These are phyloP conservation scores for Forsythia suspensa DNA, from an alignment of 257 asterid genomes.

Conservation along the genomic window DNA sequence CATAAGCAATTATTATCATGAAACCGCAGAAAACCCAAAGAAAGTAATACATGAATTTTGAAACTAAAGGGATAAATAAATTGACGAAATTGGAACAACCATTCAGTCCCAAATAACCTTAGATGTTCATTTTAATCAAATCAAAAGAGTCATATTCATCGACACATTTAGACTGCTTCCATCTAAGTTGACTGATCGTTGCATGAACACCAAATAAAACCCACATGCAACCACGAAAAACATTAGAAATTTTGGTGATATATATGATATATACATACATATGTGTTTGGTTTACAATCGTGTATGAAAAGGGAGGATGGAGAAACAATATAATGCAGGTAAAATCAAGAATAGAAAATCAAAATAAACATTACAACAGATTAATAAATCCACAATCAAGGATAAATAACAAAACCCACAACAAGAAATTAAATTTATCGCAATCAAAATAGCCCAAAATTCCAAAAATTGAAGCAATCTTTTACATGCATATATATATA, in stretches of 20 bases:
- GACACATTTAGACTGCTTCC: slow-evolving; percentile 9
- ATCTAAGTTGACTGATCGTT: slow-evolving; percentile 12
- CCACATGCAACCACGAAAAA: slow-evolving; percentile 37
- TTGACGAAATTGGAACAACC: slow-evolving; percentile 4
- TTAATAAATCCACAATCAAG: not conserved
- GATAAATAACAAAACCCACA: slow-evolving; percentile 1
- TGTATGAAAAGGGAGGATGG: not conserved
- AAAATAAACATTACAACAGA: not conserved
- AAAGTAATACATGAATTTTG: not conserved
- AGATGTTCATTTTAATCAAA: slow-evolving; percentile 32
- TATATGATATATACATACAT: not conserved
- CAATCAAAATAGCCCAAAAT: not conserved
- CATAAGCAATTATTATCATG: not conserved
- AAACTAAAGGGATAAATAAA: not conserved
- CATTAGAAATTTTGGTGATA: not conserved
- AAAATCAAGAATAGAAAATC: slow-evolving; percentile 11
- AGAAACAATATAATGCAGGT: slow-evolving; percentile 23
- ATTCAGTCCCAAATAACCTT: slow-evolving; percentile 16
- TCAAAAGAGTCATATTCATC: slow-evolving; percentile 15
- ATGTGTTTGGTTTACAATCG: not conserved
- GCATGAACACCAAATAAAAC: slow-evolving; percentile 23
- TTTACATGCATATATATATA: not conserved
- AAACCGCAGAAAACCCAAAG: not conserved
- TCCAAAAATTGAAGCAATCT: not conserved
- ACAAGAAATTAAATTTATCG: not conserved